Base-by-base conservation (phyloP, 2,329 filamentous ascomycete genomes). In the Aspergillus pseudoglaucus region DNA sequence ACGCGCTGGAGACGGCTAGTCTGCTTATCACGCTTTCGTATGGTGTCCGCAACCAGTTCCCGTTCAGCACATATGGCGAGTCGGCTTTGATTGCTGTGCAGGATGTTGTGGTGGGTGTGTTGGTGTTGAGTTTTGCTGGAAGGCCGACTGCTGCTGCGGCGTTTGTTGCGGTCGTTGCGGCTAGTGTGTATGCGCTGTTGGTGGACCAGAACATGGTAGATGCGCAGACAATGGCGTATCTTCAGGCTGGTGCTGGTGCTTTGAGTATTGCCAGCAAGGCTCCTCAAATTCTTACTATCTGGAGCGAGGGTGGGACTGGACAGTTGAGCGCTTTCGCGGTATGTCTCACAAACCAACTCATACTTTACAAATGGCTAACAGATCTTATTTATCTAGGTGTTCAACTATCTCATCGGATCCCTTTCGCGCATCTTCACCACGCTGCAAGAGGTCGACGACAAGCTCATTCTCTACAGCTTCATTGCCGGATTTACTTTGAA, bases 381-480 rank as follows among this genome's bases (percentile, higher is more conserved):
- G 8, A 17, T 17, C 8, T 42, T 50, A 43, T 37, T 6, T 54
- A 22, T 42, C 6, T 61, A 96, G 90, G 90, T 98, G 59, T 95
- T 98, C 80, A 97, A 96, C 77, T 98, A 95, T 72, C 88, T 98
- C 61, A 78, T 84, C 59, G 93, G 94, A 35, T 95, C 90, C 39
- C 81, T 97, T 49, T 88, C 89, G 22, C 87, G 93, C 65, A 95
- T 98, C 74, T 98, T 96, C 72, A 98, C 93, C 27, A 98, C 94
- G 7, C 76, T 98, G 49, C 90, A 97, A 65, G 93, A 98, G 75
- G 93, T 98, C 51, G 87, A 95, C 67, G 93, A 98, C 71, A 90
- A 90, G 72, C 78, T 97, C 50, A 97, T 98, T 61, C 80, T 98
- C 22, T 97, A 95, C 72, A 87, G 90, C 44, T 97, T 95, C 76